Evolutionary conservation across 768 basidiomycete genomes (phyloP).

Genomic region (Rhizopogon salebrosus): DNA sequence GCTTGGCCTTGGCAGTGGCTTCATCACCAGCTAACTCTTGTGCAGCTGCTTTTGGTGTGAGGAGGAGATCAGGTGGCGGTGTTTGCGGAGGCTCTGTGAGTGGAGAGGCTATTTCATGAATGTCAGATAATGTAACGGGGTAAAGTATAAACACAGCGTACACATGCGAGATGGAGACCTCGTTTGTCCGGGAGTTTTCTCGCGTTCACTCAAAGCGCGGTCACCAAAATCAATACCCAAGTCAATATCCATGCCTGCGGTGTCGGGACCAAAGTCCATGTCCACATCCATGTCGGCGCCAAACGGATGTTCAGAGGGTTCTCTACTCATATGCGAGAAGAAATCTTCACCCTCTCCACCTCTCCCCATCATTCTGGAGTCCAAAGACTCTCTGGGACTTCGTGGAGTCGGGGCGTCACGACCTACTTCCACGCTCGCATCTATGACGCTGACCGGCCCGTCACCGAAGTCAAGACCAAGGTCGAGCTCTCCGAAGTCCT

Average conservation of each 20-base stretch:
- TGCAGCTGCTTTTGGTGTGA: conserved; percentile 45
- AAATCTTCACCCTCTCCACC: conserved; percentile 53
- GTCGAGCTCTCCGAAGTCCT: conserved; percentile 70
- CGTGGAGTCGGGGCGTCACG: conserved; percentile 58
- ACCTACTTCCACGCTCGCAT: conserved; percentile 66
- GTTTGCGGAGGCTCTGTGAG: conserved; percentile 72
- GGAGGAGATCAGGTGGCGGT: conserved; percentile 58
- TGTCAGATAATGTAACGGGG: background rate
- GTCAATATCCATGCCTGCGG: conserved; percentile 56
- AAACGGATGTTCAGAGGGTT: conserved; percentile 63
- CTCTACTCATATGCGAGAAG: conserved; percentile 61
- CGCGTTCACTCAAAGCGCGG: conserved; percentile 38
- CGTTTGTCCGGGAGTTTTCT: conserved; percentile 54
- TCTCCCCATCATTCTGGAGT: conserved; percentile 52
- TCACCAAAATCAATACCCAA: conserved; percentile 69
- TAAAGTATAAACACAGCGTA: conserved; percentile 29
- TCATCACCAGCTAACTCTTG: conserved; percentile 34
- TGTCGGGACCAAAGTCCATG: conserved; percentile 44
- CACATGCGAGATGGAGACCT: conserved; percentile 64
- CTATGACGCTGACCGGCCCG: conserved; percentile 33
- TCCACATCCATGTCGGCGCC: conserved; percentile 47
- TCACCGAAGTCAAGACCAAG: conserved; percentile 77
- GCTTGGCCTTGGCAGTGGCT: conserved; percentile 35
- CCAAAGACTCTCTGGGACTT: conserved; percentile 49
- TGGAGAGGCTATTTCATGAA: conserved; percentile 55